phyloP scores from a whole-genome alignment of 805 yeast species.

The Candida odintsovae region DNA sequence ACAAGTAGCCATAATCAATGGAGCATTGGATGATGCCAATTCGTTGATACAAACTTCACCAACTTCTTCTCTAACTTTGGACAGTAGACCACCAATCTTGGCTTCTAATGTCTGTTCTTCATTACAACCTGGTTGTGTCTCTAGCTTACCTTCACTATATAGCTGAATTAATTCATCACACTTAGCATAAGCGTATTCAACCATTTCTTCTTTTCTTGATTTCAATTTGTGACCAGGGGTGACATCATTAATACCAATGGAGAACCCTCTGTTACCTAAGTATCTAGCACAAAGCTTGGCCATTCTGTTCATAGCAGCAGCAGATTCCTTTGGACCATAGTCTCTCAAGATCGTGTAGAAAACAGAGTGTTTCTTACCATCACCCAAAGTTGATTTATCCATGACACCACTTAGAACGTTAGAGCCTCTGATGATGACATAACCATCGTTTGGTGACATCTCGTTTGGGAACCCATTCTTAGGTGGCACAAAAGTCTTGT shows the following conservation, averaged over 20 bases:
- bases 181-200: slow-evolving; percentile 81
- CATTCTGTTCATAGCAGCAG: slow-evolving; percentile 96
- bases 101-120: slow-evolving; percentile 98
- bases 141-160: slow-evolving; percentile 80
- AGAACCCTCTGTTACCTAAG: slow-evolving; percentile 92
- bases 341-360: slow-evolving; percentile 93
- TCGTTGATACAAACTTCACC: slow-evolving; percentile 97
- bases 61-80: slow-evolving; percentile 97
- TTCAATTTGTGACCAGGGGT: slow-evolving; percentile 84
- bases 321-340: slow-evolving; percentile 95
- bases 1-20: slow-evolving; percentile 97
- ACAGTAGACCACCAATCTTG: slow-evolving; percentile 90
- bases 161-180: slow-evolving; percentile 85
- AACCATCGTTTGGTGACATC: slow-evolving; percentile 98
- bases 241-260: slow-evolving; percentile 96
- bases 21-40: slow-evolving; percentile 86
- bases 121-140: slow-evolving; percentile 98
- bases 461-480: slow-evolving; percentile 67
- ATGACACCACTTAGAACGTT: slow-evolving; percentile 86
- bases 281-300: slow-evolving; percentile 97
- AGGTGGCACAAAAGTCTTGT: slow-evolving; percentile 85
- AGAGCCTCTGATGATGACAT: slow-evolving; percentile 83
- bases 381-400: slow-evolving; percentile 96
- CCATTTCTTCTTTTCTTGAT: slow-evolving; percentile 76
- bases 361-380: slow-evolving; percentile 95